phyloP scores from a whole-genome alignment of 2,329 filamentous ascomycete species.

The Aspergillus sp. region DNA sequence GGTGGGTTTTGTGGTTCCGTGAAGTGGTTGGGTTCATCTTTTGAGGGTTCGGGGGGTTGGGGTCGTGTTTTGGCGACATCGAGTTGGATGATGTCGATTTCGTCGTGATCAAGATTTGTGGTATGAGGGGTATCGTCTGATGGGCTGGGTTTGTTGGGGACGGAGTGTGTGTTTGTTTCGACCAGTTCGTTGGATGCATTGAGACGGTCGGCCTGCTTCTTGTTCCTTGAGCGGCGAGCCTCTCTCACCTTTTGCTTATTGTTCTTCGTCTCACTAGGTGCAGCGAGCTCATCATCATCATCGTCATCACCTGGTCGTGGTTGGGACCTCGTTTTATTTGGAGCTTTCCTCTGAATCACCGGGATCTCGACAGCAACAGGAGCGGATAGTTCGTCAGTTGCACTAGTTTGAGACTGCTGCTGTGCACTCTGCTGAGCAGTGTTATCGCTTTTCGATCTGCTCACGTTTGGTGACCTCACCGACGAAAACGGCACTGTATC shows the following conservation, averaged over 20 bases:
- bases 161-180: neutral
- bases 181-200: neutral
- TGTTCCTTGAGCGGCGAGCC: conserved; percentile 15
- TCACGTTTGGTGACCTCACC: conserved; percentile 18
- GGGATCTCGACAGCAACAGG: conserved; percentile 18
- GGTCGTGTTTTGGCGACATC: neutral
- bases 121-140: neutral
- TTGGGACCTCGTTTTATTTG: conserved; percentile 23
- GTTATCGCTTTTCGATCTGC: conserved; percentile 19
- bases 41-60: neutral
- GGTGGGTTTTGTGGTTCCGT: neutral
- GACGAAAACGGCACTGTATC: conserved; percentile 38
- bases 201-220: neutral
- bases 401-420: conserved; percentile 6
- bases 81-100: neutral
- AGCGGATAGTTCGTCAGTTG: conserved; percentile 23
- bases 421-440: conserved; percentile 5
- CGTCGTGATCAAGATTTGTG: neutral
- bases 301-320: conserved; percentile 15
- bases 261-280: conserved; percentile 2
- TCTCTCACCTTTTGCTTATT: conserved; percentile 14
- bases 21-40: neutral
- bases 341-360: conserved; percentile 19
- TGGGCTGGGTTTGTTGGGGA: neutral
- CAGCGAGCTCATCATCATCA: conserved; percentile 24